Conservation (phyloP, 2,329 filamentous ascomycete genomes). For the Incumbomyces delicatus region DNA sequence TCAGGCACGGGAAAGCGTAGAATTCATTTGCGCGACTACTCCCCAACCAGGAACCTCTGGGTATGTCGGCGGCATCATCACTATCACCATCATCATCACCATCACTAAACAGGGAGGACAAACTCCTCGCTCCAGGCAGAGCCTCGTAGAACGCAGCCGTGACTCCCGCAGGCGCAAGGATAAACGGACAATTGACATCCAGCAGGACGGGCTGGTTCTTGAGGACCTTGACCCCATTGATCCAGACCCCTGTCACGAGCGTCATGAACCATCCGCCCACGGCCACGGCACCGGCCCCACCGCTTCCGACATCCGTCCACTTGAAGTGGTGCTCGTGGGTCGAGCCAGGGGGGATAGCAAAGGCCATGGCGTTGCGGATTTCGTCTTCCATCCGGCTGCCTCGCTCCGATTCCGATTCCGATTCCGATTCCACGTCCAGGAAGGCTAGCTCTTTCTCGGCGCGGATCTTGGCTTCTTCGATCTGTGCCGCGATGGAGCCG, state of each 20-base stretch:
- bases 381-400: slow-evolving; percentile 9
- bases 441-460: slow-evolving; percentile 21
- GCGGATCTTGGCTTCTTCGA: slow-evolving; percentile 21
- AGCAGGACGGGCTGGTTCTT: slow-evolving; percentile 26
- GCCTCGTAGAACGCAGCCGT: slow-evolving; percentile 13
- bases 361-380: slow-evolving; percentile 7
- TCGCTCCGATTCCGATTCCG: slow-evolving; percentile 4
- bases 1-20: slow-evolving; percentile 18
- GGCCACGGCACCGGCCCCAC: no score
- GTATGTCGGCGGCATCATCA: no score
- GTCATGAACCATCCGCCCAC: slow-evolving; percentile 26
- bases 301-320: slow-evolving; percentile 23
- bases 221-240: slow-evolving; percentile 23
- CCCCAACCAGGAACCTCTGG: no score
- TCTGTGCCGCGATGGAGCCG: slow-evolving; percentile 21
- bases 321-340: slow-evolving; percentile 21
- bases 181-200: slow-evolving; percentile 21
- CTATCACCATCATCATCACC: no score
- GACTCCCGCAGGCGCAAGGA: slow-evolving; percentile 15
- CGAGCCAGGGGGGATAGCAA: slow-evolving; percentile 9
- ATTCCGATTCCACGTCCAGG: slow-evolving; percentile 10
- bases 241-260: slow-evolving; percentile 26
- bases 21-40: slow-evolving; percentile 10
- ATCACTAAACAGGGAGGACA: not conserved
- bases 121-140: slow-evolving; percentile 12